These are phyloP conservation scores for Carallia pectinifolia DNA, from an alignment of 345 rosid genomes.

Conservation along the genomic window DNA sequence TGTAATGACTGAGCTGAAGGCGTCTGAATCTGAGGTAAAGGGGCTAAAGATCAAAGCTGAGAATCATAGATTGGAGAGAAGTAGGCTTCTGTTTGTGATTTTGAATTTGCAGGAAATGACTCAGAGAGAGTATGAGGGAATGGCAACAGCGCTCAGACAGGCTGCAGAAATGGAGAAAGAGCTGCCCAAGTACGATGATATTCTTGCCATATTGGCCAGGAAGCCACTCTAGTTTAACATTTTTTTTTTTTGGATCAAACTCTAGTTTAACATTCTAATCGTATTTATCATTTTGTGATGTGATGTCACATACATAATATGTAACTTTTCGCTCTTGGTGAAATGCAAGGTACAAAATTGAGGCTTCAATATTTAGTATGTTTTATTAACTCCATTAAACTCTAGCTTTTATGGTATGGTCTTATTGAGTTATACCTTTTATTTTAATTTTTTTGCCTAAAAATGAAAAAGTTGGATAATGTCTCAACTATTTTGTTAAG, in stretches of 20 bases:
- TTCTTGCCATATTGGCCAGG: conserved; percentile 10
- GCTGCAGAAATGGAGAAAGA: conserved; percentile 15
- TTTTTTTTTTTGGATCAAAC: too few relatives aligned
- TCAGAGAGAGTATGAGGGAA: conserved; percentile 10
- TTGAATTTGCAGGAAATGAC: conserved; percentile 11
- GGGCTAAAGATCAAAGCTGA: conserved; percentile 25
- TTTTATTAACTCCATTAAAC: too few relatives aligned
- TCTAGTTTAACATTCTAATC: neutral
- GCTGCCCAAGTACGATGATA: conserved; percentile 8
- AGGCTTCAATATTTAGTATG: too few relatives aligned
- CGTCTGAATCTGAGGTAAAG: neutral
- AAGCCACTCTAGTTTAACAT: neutral
- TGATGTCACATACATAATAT: too few relatives aligned
- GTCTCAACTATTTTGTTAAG: too few relatives aligned
- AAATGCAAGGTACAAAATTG: too few relatives aligned
- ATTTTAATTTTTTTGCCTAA: too few relatives aligned
- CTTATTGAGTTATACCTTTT: too few relatives aligned
- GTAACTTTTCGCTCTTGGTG: too few relatives aligned
- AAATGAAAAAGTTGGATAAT: too few relatives aligned
- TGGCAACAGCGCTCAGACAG: conserved; percentile 13
- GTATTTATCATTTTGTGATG: too few relatives aligned
- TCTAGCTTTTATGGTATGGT: too few relatives aligned
- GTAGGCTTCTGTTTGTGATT: conserved; percentile 14
- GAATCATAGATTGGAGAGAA: conserved; percentile 18
- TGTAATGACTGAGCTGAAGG: conserved; percentile 2